Base-by-base conservation (phyloP, 805 yeast genomes). In the Candida boleticola region DNA sequence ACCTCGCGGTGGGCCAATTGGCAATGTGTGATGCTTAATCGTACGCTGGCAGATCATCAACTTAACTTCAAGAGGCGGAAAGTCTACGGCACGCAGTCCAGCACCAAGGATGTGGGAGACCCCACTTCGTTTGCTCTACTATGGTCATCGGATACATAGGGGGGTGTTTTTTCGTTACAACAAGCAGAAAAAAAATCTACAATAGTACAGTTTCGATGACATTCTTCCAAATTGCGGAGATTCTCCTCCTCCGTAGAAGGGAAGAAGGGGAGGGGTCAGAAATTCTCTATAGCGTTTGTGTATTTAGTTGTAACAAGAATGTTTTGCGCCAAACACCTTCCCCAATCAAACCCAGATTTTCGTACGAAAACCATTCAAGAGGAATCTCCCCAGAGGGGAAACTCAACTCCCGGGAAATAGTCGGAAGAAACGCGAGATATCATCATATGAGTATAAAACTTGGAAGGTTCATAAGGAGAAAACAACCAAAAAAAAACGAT, bases 361-460 rank as follows among this genome's bases (percentile, higher is more conserved):
- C 67, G 66, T 63, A 55, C 53, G 69, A 57, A 47, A 41, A 43
- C 47, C 51, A 52, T 51, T 56, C 58, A 57, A 44, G 57, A 59
- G 74, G 72, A 68, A 59, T 64, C 65, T 41, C 40, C n/a, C n/a
- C n/a, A n/a, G n/a, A n/a, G 19, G 33, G 40, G 51, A 46, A 54
- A 66, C 71, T 66, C 74, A 65, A 69, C 74, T 46, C 56, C 54
- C 41, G 60, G 74, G 75, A 73, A 62, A 61, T 55, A 57, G 73
- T 68, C 60, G 49, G 72, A 54, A 58, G 50, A 58, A 52, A 78
- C 81, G 81, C 75, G 73, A 75, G 78, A 64, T 66, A 72, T 77
- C 83, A 77, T 77, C 83, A 77, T 75, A 51, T 66, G 61, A 55
- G 70, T 73, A 66, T 75, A 74, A 76, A 77, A 77, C 80, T 77